A percentile compares a stretch with the other conserved stretches of the same genome.
Conservation (phyloP, 257 asterid species). For the Solanum neorickii region DNA sequence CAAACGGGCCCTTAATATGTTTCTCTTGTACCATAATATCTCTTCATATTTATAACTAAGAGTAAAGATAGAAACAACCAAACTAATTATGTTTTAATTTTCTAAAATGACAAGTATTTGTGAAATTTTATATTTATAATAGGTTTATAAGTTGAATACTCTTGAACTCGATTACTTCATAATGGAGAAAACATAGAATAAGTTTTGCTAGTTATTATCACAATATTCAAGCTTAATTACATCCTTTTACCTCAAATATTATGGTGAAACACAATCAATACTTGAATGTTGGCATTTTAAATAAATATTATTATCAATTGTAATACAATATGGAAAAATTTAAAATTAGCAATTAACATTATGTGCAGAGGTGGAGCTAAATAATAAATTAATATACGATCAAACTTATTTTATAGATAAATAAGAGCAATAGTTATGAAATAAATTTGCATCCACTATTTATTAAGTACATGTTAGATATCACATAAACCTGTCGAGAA, state of each 20-base stretch:
- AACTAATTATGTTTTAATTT: not conserved
- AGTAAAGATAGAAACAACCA: not conserved
- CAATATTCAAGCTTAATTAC: not conserved
- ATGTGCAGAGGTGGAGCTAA: not conserved
- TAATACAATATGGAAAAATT: not conserved
- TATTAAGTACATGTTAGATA: not conserved
- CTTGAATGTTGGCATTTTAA: not conserved
- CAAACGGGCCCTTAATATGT: no score
- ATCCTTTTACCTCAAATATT: not conserved
- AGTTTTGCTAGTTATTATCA: not conserved
- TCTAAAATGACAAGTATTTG: not conserved
- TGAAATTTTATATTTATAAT: no score
- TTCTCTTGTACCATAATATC: no score
- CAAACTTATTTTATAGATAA: not conserved
- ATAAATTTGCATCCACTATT: rapidly evolving
- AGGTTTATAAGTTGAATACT: not conserved
- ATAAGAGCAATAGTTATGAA: not conserved
- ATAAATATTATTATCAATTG: no score
- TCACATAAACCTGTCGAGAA: not conserved
- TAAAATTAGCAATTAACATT: not conserved
- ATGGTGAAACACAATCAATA: not conserved
- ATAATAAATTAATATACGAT: not conserved
- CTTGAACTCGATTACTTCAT: not conserved
- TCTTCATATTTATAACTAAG: not conserved
- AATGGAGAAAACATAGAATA: not conserved